phyloP scores from a whole-genome alignment of 306 rosid species.

The Cyamopsis tetragonoloba region DNA sequence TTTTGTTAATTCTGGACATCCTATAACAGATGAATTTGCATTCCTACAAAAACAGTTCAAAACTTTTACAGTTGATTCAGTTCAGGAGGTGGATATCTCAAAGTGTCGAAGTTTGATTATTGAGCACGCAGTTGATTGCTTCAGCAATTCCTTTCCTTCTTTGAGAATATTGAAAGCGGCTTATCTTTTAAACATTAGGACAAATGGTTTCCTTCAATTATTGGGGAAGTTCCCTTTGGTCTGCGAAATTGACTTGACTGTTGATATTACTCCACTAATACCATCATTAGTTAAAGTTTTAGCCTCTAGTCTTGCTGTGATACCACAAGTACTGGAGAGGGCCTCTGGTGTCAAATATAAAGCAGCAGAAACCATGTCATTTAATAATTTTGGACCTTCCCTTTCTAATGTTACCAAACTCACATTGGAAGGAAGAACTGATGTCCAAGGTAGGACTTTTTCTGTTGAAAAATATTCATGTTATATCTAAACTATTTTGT shows the following conservation, averaged over 20 bases:
- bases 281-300: conserved; percentile 44
- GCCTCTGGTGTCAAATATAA: conserved; percentile 17
- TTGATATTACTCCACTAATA: conserved; percentile 61
- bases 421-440: conserved; percentile 72
- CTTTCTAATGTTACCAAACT: conserved; percentile 56
- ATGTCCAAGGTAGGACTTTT: conserved; percentile 58
- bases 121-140: conserved; percentile 55
- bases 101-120: conserved; percentile 57
- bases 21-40: conserved; percentile 23
- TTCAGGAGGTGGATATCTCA: conserved; percentile 75
- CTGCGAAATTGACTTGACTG: conserved; percentile 61
- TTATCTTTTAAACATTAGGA: conserved; percentile 49
- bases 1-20: conserved; percentile 33
- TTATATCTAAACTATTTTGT: not conserved
- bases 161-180: conserved; percentile 61
- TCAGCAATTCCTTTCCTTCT: conserved; percentile 64
- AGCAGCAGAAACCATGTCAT: conserved; percentile 28
- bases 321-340: conserved; percentile 30
- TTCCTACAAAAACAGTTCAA: conserved; percentile 29
- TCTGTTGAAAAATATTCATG: conserved; percentile 13
- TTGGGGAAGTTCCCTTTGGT: conserved; percentile 50
- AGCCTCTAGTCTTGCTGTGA: conserved; percentile 38
- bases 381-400: conserved; percentile 31
- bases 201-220: conserved; percentile 38
- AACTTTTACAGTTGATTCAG: conserved; percentile 46